These are phyloP conservation scores for Daedalea quercina DNA, from an alignment of 768 basidiomycete genomes.

Conservation along the genomic window DNA sequence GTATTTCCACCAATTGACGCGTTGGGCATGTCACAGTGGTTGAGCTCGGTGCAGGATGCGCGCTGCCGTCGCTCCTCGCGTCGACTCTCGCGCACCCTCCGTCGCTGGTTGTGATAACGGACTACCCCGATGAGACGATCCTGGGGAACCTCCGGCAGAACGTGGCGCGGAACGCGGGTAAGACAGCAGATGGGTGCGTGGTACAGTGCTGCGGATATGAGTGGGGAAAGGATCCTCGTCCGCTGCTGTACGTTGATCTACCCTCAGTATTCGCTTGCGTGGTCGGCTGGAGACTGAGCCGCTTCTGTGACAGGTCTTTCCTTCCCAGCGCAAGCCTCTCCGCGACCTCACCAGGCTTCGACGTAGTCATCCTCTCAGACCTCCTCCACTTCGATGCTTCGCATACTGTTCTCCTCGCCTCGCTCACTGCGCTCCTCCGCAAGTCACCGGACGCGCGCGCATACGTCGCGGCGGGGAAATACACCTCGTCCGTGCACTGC, in stretches of 20 bases:
- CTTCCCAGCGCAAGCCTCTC: too few species aligned
- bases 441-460: conserved; percentile 33
- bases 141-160: conserved; percentile 50
- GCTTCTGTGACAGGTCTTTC: too few species aligned
- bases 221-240: conserved; percentile 50
- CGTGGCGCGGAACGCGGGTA: conserved; percentile 39
- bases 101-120: conserved; percentile 51
- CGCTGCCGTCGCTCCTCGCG: conserved; percentile 57
- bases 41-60: conserved; percentile 69
- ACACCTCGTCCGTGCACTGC: conserved; percentile 49
- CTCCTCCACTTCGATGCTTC: conserved; percentile 62
- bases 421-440: conserved; percentile 42
- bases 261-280: conserved; percentile 5
- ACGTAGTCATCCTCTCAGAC: conserved; percentile 63
- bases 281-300: not conserved
- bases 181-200: conserved; percentile 31
- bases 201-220: conserved; percentile 49
- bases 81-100: conserved; percentile 40
- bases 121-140: conserved; percentile 62
- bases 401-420: conserved; percentile 48
- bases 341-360: too few species aligned
- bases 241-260: conserved; percentile 39
- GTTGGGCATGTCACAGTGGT: conserved; percentile 34
- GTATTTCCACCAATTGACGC: too few species aligned
- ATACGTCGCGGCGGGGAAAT: conserved; percentile 60